phyloP scores from a whole-genome alignment of 2,329 filamentous ascomycete species.

The Harringtonia lauricola region DNA sequence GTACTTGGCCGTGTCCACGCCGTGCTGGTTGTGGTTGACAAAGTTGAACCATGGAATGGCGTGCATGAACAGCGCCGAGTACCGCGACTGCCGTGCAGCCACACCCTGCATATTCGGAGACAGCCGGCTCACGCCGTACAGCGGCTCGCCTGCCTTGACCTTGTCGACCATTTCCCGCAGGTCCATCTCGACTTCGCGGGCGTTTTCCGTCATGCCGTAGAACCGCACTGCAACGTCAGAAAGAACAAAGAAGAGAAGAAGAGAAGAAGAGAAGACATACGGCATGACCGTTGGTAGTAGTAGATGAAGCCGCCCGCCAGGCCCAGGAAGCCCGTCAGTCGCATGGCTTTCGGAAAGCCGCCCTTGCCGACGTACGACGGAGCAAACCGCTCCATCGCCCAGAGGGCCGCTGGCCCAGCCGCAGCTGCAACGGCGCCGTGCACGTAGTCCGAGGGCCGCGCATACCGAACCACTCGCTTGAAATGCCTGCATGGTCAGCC shows the following conservation, averaged over 20 bases:
- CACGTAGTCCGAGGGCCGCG: slow-evolving; percentile 72
- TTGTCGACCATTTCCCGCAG: slow-evolving; percentile 97
- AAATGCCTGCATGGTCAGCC: slow-evolving; percentile 64
- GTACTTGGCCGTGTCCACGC: slow-evolving; percentile 97
- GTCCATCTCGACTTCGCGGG: slow-evolving; percentile 85
- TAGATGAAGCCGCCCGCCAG: slow-evolving; percentile 69
- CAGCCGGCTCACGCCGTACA: slow-evolving; percentile 73
- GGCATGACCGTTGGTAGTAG: slow-evolving; percentile 72
- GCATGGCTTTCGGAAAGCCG: slow-evolving; percentile 74
- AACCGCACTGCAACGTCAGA: slow-evolving; percentile 89
- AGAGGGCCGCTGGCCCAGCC: slow-evolving; percentile 63
- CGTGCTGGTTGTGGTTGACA: slow-evolving; percentile 92
- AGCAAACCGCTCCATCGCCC: slow-evolving; percentile 70
- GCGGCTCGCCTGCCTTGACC: slow-evolving; percentile 81
- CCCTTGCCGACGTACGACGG: slow-evolving; percentile 77
- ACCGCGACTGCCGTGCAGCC: slow-evolving; percentile 83
- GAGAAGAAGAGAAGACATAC: too few relatives aligned
- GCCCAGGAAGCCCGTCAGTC: slow-evolving; percentile 63
- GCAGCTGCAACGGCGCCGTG: slow-evolving; percentile 57
- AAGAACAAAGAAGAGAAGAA: too few relatives aligned
- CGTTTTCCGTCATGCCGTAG: slow-evolving; percentile 89
- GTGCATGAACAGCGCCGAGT: slow-evolving; percentile 73
- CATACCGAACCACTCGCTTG: slow-evolving; percentile 80
- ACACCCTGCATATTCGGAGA: slow-evolving; percentile 90
- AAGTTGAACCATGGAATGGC: slow-evolving; percentile 96